Conservation (phyloP, 2,329 filamentous ascomycete species). For the Claviceps citrina region DNA sequence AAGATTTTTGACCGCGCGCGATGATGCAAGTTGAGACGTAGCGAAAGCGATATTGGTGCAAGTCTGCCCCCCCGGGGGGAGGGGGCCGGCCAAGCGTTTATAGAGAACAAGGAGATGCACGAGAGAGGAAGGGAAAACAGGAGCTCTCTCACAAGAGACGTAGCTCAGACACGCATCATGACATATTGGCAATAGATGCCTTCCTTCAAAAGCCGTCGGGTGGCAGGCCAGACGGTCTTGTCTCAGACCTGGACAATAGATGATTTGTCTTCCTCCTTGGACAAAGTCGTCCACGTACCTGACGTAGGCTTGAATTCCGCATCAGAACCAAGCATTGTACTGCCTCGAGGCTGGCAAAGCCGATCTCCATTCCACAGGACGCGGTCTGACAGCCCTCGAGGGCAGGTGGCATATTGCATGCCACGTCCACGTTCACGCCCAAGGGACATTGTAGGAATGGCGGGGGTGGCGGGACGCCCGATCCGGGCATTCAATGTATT, state of each 20-base stretch:
- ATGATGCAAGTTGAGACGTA: background rate
- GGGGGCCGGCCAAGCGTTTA: no score
- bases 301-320: background rate
- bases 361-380: background rate
- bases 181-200: slow-evolving; percentile 4
- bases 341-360: background rate
- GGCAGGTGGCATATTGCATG: no score
- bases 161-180: slow-evolving; percentile 2
- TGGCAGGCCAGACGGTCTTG: slow-evolving; percentile 2
- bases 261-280: background rate
- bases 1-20: no score
- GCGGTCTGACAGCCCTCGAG: background rate
- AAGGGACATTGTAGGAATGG: no score
- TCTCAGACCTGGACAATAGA: background rate
- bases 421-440: no score
- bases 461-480: background rate
- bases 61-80: no score
- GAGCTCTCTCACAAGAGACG: background rate
- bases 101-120: slow-evolving; percentile 2
- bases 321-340: no score
- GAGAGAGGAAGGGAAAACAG: background rate
- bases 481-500: background rate
- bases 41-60: no score
- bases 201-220: background rate
- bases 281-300: background rate